Percentiles rank a stretch among this genome's conserved stretches.
Evolutionary conservation across 352 stramenopile genomes (phyloP).

Genomic region (Phytopythium oedochilum): DNA sequence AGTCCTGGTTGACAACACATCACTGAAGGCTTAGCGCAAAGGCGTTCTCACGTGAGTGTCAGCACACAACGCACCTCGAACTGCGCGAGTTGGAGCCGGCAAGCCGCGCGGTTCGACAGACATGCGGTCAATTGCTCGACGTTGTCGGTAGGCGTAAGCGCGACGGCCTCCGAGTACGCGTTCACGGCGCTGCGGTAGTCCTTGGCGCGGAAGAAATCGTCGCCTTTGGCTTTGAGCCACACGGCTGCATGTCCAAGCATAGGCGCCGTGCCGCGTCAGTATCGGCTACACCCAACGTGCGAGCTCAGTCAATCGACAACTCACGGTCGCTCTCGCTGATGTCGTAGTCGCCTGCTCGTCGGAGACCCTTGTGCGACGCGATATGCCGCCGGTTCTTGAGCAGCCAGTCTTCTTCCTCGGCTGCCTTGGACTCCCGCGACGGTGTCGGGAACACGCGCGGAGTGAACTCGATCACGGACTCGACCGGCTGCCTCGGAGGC

Average conservation of each 20-base stretch:
- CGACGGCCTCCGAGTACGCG: slow-evolving; percentile 62
- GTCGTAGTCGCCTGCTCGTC: slow-evolving; percentile 45
- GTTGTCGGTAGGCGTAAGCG: slow-evolving; percentile 20
- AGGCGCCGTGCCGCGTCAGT: neutral
- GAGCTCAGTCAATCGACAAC: slow-evolving; percentile 9
- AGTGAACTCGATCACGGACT: slow-evolving; percentile 71
- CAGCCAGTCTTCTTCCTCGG: slow-evolving; percentile 80
- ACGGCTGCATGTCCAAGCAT: slow-evolving; percentile 29
- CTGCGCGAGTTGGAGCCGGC: slow-evolving; percentile 43
- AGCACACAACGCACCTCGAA: slow-evolving; percentile 37
- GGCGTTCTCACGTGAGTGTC: too few relatives aligned
- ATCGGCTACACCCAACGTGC: neutral
- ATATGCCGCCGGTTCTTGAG: slow-evolving; percentile 81
- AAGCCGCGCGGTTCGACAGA: slow-evolving; percentile 68
- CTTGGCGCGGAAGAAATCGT: slow-evolving; percentile 72
- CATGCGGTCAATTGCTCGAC: slow-evolving; percentile 45
- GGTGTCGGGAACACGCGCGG: slow-evolving; percentile 74
- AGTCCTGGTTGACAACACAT: slow-evolving; percentile 25
- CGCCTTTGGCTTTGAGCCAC: slow-evolving; percentile 85
- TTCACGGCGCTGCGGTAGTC: slow-evolving; percentile 69
- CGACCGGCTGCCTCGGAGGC: slow-evolving; percentile 29
- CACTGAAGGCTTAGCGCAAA: too few relatives aligned
- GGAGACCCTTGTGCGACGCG: slow-evolving; percentile 62
- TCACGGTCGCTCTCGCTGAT: slow-evolving; percentile 85
- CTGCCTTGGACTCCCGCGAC: slow-evolving; percentile 73